Evolutionary conservation across 1,139 yeast genomes (phyloP), one percentile per base, ranked within the genome.

Genomic region (Yamadazyma pseudoaaseri): DNA sequence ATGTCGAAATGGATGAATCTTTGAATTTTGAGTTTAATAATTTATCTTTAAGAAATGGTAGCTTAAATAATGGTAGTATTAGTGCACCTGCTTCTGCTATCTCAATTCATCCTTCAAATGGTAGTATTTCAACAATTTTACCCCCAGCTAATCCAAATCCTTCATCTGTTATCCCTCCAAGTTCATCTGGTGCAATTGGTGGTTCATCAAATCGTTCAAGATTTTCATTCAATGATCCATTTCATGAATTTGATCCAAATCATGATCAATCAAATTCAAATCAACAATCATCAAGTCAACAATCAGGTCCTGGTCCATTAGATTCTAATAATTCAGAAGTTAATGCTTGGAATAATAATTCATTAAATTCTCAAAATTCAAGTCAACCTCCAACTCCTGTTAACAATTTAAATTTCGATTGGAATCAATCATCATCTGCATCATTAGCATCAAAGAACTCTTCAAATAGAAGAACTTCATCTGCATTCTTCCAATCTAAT

Each of bases 181-280:
- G 12, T 21, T 16, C 26, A 8, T 16, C 30, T 17, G 36, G 36
- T 17, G 26, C 35, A n/a, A 26, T 27, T 16, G 36, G 30, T n/a
- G 27, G 28, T 6, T 24, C 35, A 6, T 12, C 34, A 6, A 27
- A 28, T 26, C 66, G 86, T 44, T 79, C 86, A n/a, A 66, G 87
- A 45, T 81, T 81, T 49, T 66, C 81, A 10, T 81, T 82, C 50
- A 73, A 81, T 44, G 87, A 81, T 52, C 85, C 86, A 9, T 80
- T 81, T 28, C 33, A 34, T 6, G 40, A 36, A 8, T 34, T 36
- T 23, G 37, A 38, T 9, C 66, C 56, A 6, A 26, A 16, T 16
- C 31, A 38, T 33, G 29, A 37, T 10, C 38, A 38, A 24, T 30
- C 36, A 12, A 30, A 36, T 20, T 31, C 36, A 11, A 29, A 35